These are phyloP conservation scores for Candida corydali DNA, from an alignment of 805 yeast genomes.

Conservation along the genomic window DNA sequence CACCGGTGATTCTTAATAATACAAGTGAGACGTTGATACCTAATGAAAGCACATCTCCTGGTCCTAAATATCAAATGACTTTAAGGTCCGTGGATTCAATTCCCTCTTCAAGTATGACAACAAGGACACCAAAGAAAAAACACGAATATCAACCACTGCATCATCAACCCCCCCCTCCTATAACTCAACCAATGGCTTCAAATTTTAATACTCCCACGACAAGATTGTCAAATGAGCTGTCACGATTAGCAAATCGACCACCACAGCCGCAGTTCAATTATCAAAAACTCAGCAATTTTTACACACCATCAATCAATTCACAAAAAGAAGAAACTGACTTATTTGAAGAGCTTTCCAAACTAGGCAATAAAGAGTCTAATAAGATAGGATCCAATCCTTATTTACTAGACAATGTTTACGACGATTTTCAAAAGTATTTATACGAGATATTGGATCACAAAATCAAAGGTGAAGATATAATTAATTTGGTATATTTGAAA, in stretches of 20 bases:
- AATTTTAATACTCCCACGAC: not conserved
- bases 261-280: conserved; percentile 6
- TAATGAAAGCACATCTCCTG: conserved; percentile 3
- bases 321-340: conserved; percentile 11
- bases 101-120: not conserved
- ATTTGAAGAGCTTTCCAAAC: conserved; percentile 9
- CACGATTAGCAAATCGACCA: conserved; percentile 1
- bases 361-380: conserved; percentile 7
- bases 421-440: conserved; percentile 10
- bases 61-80: conserved; percentile 6
- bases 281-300: conserved; percentile 5
- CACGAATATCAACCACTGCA: conserved; percentile 1
- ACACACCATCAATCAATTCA: conserved; percentile 7
- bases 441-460: conserved; percentile 4
- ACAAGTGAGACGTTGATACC: conserved; percentile 2
- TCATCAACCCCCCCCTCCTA: not conserved
- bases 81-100: conserved; percentile 5
- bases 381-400: conserved; percentile 9
- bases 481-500: conserved; percentile 11
- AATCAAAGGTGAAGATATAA: conserved; percentile 4
- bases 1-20: conserved; percentile 9
- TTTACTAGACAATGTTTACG: conserved; percentile 9
- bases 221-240: not conserved
- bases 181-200: not conserved
- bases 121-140: not conserved